Evolutionary conservation across 2,329 filamentous ascomycete genomes (phyloP), one percentile per base, ranked within the genome.

Genomic region (Trichoderma asperellum): DNA sequence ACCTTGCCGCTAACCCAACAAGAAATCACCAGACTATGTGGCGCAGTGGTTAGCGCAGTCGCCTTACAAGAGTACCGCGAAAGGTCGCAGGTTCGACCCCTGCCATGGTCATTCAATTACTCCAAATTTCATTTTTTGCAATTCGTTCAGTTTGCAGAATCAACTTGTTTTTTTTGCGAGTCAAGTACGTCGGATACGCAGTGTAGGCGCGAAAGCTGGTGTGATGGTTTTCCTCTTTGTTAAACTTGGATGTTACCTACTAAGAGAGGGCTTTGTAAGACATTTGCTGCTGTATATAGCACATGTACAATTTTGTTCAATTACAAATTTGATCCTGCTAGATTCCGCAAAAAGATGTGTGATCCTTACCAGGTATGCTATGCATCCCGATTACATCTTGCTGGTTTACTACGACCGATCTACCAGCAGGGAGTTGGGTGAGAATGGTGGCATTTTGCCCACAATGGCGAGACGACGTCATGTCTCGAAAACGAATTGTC

Each of bases 51-150:
- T 76, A 80, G 76, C 76, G 77, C 77, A 76, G 79, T 74, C 78
- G 78, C 75, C 77, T 81, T 81, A 81, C 79, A 81, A 49, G 14
- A 56, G 32, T 60, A 43, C 61, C 79, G 76, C 78, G 79, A 74
- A 79, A 77, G 79, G 78, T 81, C 80, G 78, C 79, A 81, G 80
- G 80, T 82, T 82, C 80, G 79, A 82, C 77, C 79, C 80, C 80
- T 81, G 79, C 78, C 76, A 76, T 79, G 78, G 79, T 79, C 79
- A 80, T 29, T 40, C 70, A 24, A 68, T 68, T 55, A 1, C 2
- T 18, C 18, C 8, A 5, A n/a, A n/a, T 43, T 64, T 70, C 74
- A 27, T 65, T 35, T 65, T 71, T 69, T 60, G 27, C 53, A 2
- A 8, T 43, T 43, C 3, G 7, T 6, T 40, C 18, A 2, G 2